These are phyloP conservation scores for Mortierella sp. DNA, from an alignment of 371 early-diverging fungal species.

Conservation along the genomic window DNA sequence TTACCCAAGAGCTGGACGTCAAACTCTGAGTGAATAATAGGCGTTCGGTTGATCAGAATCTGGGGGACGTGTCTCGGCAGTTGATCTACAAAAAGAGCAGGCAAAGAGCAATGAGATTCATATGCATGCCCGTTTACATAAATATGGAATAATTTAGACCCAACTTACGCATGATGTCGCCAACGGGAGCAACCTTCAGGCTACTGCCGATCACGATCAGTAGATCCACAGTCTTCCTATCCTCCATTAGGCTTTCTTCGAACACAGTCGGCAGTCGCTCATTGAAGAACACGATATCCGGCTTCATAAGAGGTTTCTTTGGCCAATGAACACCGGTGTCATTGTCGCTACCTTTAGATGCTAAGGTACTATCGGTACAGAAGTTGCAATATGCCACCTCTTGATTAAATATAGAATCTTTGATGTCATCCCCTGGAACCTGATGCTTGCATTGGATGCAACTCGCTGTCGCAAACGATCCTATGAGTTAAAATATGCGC, in stretches of 20 bases:
- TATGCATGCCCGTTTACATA: too few relatives aligned
- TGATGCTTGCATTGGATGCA: slow-evolving; percentile 86
- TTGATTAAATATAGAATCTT: slow-evolving; percentile 78
- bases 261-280: slow-evolving; percentile 88
- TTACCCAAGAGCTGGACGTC: slow-evolving; percentile 92
- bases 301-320: slow-evolving; percentile 54
- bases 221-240: slow-evolving; percentile 83
- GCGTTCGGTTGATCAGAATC: slow-evolving; percentile 91
- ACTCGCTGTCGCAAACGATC: slow-evolving; percentile 92
- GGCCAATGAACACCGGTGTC: slow-evolving; percentile 49
- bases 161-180: slow-evolving; percentile 81
- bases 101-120: background rate
- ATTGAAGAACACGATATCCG: slow-evolving; percentile 95
- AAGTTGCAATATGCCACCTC: slow-evolving; percentile 67
- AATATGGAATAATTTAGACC: background rate
- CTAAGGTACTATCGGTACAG: slow-evolving; percentile 11
- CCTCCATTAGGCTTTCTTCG: slow-evolving; percentile 74
- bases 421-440: slow-evolving; percentile 83
- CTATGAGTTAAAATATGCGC: slow-evolving; percentile 40
- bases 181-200: slow-evolving; percentile 96
- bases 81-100: slow-evolving; percentile 56
- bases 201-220: slow-evolving; percentile 95
- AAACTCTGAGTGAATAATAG: slow-evolving; percentile 85
- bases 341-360: slow-evolving; percentile 2
- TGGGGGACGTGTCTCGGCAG: slow-evolving; percentile 89